Percentiles rank a stretch among this genome's conserved stretches.
These are phyloP conservation scores for Cyanidiococcus yangmingshanensis DNA, from an alignment of 23 red algal species.

Conservation along the genomic window DNA sequence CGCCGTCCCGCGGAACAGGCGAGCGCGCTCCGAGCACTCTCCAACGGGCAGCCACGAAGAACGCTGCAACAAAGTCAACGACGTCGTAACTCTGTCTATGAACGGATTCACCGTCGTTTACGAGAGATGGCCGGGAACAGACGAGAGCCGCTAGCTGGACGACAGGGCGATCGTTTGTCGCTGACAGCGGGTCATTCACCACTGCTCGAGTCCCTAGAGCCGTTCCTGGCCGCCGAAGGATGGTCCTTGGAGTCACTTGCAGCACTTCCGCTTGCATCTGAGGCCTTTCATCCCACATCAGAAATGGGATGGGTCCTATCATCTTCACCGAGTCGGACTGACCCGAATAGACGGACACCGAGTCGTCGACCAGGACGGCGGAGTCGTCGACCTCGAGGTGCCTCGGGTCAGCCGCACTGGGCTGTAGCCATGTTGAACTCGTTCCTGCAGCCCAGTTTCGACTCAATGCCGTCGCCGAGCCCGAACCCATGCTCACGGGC, in stretches of 20 bases:
- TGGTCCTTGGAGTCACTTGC: not conserved
- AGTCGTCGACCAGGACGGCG: not conserved
- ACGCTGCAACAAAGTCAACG: not conserved
- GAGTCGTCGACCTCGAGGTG: not conserved
- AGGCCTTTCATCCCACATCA: not conserved
- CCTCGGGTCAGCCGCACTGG: not conserved
- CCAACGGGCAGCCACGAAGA: not conserved
- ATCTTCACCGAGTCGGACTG: not conserved
- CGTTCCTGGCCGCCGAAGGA: not conserved
- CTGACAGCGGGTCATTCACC: not conserved
- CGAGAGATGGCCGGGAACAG: not conserved
- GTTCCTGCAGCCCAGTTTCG: not conserved
- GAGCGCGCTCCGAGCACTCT: not conserved
- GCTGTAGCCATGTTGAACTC: not conserved
- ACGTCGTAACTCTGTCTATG: not conserved
- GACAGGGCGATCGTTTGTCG: not conserved
- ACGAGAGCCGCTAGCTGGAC: not conserved
- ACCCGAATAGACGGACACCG: not conserved
- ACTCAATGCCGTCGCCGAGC: not conserved
- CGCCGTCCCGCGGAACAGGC: not conserved
- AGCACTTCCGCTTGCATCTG: not conserved
- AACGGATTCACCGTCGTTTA: not conserved
- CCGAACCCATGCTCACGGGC: not conserved
- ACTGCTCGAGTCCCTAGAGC: not conserved
- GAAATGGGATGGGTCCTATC: not conserved